Evolutionary conservation across 768 basidiomycete species (phyloP).

Genomic region (Pleurotus citrinopileatus): DNA sequence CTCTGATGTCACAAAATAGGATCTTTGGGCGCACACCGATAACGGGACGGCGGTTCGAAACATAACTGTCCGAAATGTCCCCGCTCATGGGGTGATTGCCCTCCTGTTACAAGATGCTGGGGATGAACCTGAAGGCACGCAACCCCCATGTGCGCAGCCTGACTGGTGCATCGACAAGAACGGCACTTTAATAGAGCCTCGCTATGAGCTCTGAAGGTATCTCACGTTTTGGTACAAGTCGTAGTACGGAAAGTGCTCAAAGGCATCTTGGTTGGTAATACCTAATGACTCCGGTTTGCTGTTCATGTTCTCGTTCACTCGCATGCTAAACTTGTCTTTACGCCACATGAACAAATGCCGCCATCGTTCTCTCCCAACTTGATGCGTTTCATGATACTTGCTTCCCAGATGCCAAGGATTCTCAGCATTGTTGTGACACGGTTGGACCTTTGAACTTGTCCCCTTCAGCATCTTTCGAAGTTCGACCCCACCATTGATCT

Average conservation of each 20-base stretch:
- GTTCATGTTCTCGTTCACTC: background rate
- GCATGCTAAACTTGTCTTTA: too few species aligned
- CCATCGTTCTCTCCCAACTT: too few species aligned
- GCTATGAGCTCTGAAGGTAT: background rate
- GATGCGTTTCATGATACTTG: too few species aligned
- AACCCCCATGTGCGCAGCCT: constrained; percentile 53
- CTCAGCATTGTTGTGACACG: too few species aligned
- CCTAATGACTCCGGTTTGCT: background rate
- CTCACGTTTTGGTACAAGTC: background rate
- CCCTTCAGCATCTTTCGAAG: too few species aligned
- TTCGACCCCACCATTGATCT: too few species aligned
- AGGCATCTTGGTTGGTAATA: too few species aligned
- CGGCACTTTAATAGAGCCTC: constrained; percentile 36
- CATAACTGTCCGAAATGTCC: constrained; percentile 42
- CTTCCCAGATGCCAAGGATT: too few species aligned
- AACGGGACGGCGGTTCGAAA: constrained; percentile 53
- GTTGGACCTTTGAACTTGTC: too few species aligned
- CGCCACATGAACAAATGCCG: too few species aligned
- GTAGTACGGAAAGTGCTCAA: too few species aligned
- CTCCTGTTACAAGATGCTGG: constrained; percentile 58
- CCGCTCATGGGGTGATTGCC: constrained; percentile 55
- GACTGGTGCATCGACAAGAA: constrained; percentile 62
- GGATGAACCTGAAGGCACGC: constrained; percentile 56
- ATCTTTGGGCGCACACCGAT: constrained; percentile 54
- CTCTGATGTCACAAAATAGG: constrained; percentile 21